phyloP scores from a whole-genome alignment of 106 monocot genomes.

The Acorus calamus region DNA sequence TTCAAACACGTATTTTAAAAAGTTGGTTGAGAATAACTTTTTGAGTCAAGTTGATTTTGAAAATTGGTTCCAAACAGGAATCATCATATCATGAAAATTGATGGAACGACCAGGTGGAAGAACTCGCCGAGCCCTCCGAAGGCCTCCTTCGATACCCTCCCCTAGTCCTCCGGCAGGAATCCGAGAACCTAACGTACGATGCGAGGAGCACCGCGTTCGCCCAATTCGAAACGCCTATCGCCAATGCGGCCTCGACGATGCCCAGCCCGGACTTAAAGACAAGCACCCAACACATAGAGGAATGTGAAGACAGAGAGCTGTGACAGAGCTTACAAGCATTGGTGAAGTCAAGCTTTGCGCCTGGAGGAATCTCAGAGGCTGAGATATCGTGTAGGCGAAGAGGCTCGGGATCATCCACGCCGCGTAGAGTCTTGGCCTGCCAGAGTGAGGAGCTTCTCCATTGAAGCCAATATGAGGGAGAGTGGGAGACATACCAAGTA shows the following conservation, averaged over 20 bases:
- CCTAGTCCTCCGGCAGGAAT: conserved; percentile 42
- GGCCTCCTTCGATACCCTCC: conserved; percentile 40
- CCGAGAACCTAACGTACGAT: conserved; percentile 50
- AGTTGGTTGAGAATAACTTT: too few species aligned
- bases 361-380: conserved; percentile 35
- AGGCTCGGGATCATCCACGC: conserved; percentile 28
- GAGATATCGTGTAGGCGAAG: conserved; percentile 11
- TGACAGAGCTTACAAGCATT: conserved; percentile 12
- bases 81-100: conserved; percentile 37
- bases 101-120: conserved; percentile 24
- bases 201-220: conserved; percentile 50
- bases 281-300: conserved; percentile 59
- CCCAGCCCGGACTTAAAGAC: conserved; percentile 56
- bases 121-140: conserved; percentile 16
- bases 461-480: conserved; percentile 23
- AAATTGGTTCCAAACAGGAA: too few species aligned
- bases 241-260: conserved; percentile 58
- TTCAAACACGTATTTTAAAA: too few species aligned
- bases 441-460: conserved; percentile 18
- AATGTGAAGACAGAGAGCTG: conserved; percentile 22
- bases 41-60: too few species aligned
- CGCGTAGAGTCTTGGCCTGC: conserved; percentile 19
- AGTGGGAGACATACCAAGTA: conserved; percentile 36
- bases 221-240: conserved; percentile 64
- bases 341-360: conserved; percentile 30